These are phyloP conservation scores for Neocallimastix lanati DNA, from an alignment of 192 early-diverging fungal genomes.

Conservation along the genomic window DNA sequence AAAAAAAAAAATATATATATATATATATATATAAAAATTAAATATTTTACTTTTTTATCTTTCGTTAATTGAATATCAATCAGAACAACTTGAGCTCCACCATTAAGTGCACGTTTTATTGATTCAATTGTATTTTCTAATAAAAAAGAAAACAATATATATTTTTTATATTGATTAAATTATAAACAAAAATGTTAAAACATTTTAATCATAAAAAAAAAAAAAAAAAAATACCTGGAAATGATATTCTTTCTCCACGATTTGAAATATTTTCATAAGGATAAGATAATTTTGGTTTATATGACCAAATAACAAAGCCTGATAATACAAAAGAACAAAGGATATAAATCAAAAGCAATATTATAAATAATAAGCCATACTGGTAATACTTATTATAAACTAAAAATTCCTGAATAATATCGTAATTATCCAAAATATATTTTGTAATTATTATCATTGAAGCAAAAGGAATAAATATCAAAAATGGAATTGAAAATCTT, in stretches of 20 bases:
- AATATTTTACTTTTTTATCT: not conserved
- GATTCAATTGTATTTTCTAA: not conserved
- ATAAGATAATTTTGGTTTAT: not conserved
- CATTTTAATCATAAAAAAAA: too few species aligned
- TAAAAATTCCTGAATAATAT: not conserved
- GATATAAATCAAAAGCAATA: not conserved
- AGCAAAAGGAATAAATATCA: not conserved
- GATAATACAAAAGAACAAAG: not conserved
- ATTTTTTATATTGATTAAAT: too few species aligned
- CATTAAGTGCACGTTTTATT: not conserved
- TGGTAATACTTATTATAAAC: not conserved
- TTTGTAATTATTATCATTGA: not conserved
- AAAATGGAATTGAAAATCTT: not conserved
- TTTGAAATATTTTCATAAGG: not conserved
- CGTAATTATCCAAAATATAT: not conserved
- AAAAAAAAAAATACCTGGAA: not conserved
- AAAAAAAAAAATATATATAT: too few species aligned
- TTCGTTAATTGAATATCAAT: not conserved
- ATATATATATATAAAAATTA: too few species aligned
- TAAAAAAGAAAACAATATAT: too few species aligned
- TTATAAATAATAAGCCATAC: not conserved
- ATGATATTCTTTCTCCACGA: not conserved
- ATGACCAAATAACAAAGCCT: not conserved
- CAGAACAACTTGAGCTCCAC: not conserved
- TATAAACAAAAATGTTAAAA: too few species aligned